Percentiles rank a stretch among this genome's conserved stretches.
Conservation (phyloP, 2,329 filamentous ascomycete genomes). For the Furcasterigmium furcatum region DNA sequence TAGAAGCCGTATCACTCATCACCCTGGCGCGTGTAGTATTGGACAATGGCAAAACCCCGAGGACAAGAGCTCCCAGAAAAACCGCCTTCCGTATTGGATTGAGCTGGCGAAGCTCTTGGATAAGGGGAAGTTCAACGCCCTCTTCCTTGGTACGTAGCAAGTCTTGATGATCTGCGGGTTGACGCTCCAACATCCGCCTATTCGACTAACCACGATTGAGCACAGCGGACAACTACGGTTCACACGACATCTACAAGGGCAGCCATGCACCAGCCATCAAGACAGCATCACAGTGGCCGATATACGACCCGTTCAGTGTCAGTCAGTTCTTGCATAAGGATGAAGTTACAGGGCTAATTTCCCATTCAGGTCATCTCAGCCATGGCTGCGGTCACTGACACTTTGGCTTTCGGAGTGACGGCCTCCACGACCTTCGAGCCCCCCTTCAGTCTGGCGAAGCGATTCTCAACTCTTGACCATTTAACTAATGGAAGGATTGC, state of each 20-base stretch:
- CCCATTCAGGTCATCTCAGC: constrained; percentile 29
- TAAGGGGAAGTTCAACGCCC: constrained; percentile 8
- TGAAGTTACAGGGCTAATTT: too few relatives aligned
- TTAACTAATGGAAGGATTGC: constrained; percentile 4
- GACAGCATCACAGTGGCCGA: neutral
- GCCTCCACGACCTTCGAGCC: constrained; percentile 5
- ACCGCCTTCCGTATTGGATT: constrained; percentile 8
- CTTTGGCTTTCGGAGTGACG: constrained; percentile 4
- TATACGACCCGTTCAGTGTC: constrained; percentile 1
- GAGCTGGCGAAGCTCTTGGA: constrained; percentile 10
- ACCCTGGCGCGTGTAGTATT: too few relatives aligned
- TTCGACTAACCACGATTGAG: too few relatives aligned
- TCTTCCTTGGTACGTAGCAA: constrained; percentile 8
- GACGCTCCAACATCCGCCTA: too few relatives aligned
- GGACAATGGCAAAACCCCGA: constrained; percentile 3
- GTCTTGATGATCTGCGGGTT: too few relatives aligned
- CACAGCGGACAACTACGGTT: constrained; percentile 26
- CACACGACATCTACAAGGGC: constrained; percentile 40
- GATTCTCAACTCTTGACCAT: constrained; percentile 4
- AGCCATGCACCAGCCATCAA: neutral
- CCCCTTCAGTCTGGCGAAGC: constrained; percentile 3
- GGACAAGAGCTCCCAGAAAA: neutral
- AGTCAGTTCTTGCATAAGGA: too few relatives aligned
- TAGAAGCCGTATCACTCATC: too few relatives aligned
- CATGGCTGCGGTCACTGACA: constrained; percentile 44